Conservation (phyloP, 768 basidiomycete species). For the Exidia glandulosa region DNA sequence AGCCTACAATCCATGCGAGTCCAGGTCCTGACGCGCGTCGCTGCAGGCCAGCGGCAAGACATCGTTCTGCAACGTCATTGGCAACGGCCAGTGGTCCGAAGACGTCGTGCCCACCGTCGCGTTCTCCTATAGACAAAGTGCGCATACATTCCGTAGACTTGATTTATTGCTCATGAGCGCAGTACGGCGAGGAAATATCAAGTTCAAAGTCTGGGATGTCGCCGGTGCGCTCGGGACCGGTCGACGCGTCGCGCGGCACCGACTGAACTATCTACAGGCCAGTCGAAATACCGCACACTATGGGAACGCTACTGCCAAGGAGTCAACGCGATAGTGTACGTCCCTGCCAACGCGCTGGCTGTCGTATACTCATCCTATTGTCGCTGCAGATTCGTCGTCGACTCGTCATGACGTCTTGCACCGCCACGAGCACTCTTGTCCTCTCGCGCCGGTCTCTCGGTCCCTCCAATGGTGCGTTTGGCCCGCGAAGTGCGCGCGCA, state of each 20-base stretch:
- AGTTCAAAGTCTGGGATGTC: constrained; percentile 91
- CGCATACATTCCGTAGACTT: background rate
- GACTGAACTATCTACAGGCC: constrained; percentile 35
- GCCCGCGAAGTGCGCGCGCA: too few relatives aligned
- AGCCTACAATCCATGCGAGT: background rate
- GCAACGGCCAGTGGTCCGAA: constrained; percentile 70
- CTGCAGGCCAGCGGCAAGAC: constrained; percentile 86
- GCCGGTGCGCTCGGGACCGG: constrained; percentile 47
- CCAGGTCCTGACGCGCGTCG: constrained; percentile 1
- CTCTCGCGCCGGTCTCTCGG: too few relatives aligned
- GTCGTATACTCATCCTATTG: background rate
- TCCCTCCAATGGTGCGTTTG: too few relatives aligned
- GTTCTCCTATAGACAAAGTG: constrained; percentile 69
- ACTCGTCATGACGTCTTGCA: too few relatives aligned
- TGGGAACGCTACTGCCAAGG: constrained; percentile 93
- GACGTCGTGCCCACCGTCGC: constrained; percentile 95
- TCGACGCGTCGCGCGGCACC: background rate
- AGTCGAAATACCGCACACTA: constrained; percentile 90
- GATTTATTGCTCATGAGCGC: background rate
- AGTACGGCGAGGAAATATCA: constrained; percentile 80
- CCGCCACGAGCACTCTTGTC: too few relatives aligned
- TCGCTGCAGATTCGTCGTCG: constrained; percentile 71
- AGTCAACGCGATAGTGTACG: constrained; percentile 85
- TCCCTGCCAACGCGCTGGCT: constrained; percentile 1
- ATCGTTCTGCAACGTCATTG: constrained; percentile 85